Evolutionary conservation across 208 protist genomes (phyloP).

Genomic region (Leishmania tropica): DNA sequence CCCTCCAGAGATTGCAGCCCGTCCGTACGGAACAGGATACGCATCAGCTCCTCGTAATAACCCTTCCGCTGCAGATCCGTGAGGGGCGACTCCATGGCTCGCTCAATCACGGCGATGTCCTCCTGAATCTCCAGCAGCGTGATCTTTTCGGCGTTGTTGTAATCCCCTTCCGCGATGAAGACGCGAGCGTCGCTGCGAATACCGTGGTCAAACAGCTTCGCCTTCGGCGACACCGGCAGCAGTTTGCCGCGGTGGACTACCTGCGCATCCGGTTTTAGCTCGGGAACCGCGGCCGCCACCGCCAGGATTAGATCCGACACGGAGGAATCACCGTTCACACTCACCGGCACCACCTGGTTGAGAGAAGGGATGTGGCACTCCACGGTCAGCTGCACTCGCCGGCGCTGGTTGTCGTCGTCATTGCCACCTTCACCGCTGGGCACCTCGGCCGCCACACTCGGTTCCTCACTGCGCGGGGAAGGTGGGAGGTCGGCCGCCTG

Average conservation of each 20-base stretch:
- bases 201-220: conserved; percentile 58
- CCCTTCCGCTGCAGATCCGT: conserved; percentile 56
- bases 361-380: conserved; percentile 57
- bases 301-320: conserved; percentile 51
- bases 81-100: conserved; percentile 18
- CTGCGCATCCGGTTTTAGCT: conserved; percentile 31
- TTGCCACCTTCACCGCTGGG: neutral
- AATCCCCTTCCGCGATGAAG: conserved; percentile 60
- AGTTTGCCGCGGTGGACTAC: conserved; percentile 70
- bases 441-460: neutral
- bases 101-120: conserved; percentile 43
- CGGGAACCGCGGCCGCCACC: conserved; percentile 33
- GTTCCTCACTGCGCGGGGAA: neutral
- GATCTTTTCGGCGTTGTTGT: conserved; percentile 51
- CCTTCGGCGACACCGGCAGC: conserved; percentile 32
- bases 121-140: conserved; percentile 71
- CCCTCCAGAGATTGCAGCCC: conserved; percentile 68
- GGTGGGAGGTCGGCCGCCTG: neutral
- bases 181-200: conserved; percentile 53
- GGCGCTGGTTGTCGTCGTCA: conserved; percentile 27
- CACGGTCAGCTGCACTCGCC: conserved; percentile 33
- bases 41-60: conserved; percentile 88
- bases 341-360: conserved; percentile 33
- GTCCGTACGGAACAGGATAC: conserved; percentile 78
- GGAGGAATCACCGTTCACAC: conserved; percentile 50